Conservation (phyloP, 768 basidiomycete species). For the Boletus pseudo-olivaceus region DNA sequence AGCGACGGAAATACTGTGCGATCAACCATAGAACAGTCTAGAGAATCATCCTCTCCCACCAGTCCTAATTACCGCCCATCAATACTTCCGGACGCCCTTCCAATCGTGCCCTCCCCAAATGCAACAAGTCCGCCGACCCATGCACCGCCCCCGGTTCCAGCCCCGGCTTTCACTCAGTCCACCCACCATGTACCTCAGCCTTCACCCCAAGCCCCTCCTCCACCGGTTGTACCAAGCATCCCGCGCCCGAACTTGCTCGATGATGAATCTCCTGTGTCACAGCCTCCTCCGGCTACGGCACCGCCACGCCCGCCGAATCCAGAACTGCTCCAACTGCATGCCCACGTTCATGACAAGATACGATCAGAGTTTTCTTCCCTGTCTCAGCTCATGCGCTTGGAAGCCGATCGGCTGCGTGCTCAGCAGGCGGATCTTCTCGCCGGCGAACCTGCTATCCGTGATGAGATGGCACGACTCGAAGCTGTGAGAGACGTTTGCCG, state of each 20-base stretch:
- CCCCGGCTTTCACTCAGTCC: slow-evolving; percentile 23
- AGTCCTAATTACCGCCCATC: slow-evolving; percentile 28
- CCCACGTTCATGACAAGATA: slow-evolving; percentile 72
- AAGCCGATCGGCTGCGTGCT: slow-evolving; percentile 72
- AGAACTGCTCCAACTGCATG: slow-evolving; percentile 78
- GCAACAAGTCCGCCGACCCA: slow-evolving; percentile 29
- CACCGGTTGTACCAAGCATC: slow-evolving; percentile 5
- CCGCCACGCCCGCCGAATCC: slow-evolving; percentile 89
- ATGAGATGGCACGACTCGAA: slow-evolving; percentile 93
- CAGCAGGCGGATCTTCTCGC: slow-evolving; percentile 82
- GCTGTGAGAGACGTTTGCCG: slow-evolving; percentile 91
- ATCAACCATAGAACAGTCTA: slow-evolving; percentile 19
- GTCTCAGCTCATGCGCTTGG: slow-evolving; percentile 55
- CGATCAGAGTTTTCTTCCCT: slow-evolving; percentile 69
- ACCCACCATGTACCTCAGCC: slow-evolving; percentile 20
- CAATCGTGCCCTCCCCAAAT: slow-evolving; percentile 22
- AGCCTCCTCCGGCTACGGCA: slow-evolving; percentile 34
- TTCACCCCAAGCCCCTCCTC: slow-evolving; percentile 21
- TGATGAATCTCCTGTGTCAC: slow-evolving; percentile 42
- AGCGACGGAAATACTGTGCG: slow-evolving; percentile 19
- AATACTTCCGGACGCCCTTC: slow-evolving; percentile 28
- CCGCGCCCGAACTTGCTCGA: slow-evolving; percentile 61
- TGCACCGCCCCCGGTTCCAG: slow-evolving; percentile 12
- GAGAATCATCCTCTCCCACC: slow-evolving; percentile 19
- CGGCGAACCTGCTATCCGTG: slow-evolving; percentile 90